Conservation (phyloP, 805 yeast species). For the Nakazawaea ishiwadae region DNA sequence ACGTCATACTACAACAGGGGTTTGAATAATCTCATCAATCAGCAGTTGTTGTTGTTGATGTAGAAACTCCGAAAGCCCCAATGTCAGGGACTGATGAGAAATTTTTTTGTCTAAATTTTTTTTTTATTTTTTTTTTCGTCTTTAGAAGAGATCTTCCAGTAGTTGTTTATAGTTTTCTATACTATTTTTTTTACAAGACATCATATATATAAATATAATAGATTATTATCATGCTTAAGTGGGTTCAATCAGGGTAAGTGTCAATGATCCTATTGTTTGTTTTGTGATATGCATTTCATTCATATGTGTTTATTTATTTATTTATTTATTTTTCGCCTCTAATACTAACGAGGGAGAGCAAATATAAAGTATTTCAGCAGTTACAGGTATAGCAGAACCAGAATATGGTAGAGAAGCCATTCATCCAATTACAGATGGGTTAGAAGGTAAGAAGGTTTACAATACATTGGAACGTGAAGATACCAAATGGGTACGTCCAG, state of each 20-base stretch:
- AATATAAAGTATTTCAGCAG: slow-evolving; percentile 70
- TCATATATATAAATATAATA: not conserved
- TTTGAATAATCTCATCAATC: not conserved
- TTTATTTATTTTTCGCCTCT: too few relatives aligned
- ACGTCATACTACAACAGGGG: not conserved
- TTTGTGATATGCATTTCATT: too few relatives aligned
- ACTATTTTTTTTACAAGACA: too few relatives aligned
- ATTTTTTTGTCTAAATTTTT: too few relatives aligned
- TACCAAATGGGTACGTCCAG: slow-evolving; percentile 69
- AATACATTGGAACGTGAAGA: slow-evolving; percentile 61
- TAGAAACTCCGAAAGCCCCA: too few relatives aligned
- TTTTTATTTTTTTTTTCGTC: not conserved
- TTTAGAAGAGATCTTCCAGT: too few relatives aligned
- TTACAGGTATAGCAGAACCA: slow-evolving; percentile 96
- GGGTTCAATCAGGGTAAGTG: slow-evolving; percentile 67
- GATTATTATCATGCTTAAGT: slow-evolving; percentile 28
- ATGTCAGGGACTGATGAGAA: too few relatives aligned
- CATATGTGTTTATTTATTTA: too few relatives aligned
- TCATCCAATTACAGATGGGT: slow-evolving; percentile 69
- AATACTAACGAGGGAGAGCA: too few relatives aligned
- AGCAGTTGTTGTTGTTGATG: not conserved
- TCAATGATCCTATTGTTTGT: too few relatives aligned
- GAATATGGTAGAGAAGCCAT: slow-evolving; percentile 92
- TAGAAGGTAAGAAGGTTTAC: slow-evolving; percentile 53
- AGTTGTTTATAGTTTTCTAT: too few relatives aligned